Base-by-base conservation (phyloP, 1,284 basidiomycete species). In the Cutaneotrichosporon sp. region DNA sequence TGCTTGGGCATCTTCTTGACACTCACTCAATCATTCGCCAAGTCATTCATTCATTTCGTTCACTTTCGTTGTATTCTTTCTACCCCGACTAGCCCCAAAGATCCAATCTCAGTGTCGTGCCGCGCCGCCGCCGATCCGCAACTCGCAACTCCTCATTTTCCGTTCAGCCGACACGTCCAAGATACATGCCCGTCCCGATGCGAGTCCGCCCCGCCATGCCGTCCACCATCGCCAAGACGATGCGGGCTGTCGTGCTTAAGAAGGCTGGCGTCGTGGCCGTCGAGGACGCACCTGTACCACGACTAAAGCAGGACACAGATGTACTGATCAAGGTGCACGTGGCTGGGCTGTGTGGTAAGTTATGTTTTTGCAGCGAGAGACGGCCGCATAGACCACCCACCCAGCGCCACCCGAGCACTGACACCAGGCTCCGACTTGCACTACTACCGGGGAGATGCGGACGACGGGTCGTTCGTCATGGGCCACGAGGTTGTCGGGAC, bases 401-500 rank as follows among this genome's bases (percentile, higher is more conserved):
- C 16, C 29, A 31, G 14, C 14, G 29, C 29, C 10, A 14, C 4
- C 10, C 14, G 5, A 5, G 29, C 9, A 20, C 51, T 45, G n/a
- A 48, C 25, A 2, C 37, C 45, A 71, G 89, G 89, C 62, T 89
- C 87, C 55, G 89, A 92, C 73, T 76, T 91, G 29, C 89, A 93
- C 64, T 73, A 82, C 32, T 91, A 89, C 65, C 79, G 87, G 44
- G 87, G 86, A 1, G 77, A 77, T 32, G 79, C 77, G 37, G 59
- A 54, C 16, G 43, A 49, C n/a, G 54, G 52, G 1, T 64, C 62
- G 6, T 73, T 67, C 55, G 61, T 65, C 45, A 63, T 70, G 51
- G 90, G 90, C 4, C 90, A 93, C 67, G 90, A 94, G 70, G 85
- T 91, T 55, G 80, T 88, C 19, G 89, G 91, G 22, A 82, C 84